Conservation (phyloP, 768 basidiomycete species). For the Sporobolomyces pararoseus region DNA sequence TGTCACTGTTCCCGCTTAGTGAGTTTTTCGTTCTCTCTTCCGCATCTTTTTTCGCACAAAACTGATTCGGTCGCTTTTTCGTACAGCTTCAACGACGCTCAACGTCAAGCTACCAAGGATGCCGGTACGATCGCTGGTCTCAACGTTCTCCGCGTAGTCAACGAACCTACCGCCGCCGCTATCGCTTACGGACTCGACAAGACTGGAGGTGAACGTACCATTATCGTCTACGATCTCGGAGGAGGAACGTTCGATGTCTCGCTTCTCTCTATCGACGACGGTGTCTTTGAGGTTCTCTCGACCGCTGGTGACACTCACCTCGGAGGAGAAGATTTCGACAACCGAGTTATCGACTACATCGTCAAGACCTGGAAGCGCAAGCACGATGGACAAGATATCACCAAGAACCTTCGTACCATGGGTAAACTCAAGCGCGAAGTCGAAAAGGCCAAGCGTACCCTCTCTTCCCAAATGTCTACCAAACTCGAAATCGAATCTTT, state of each 20-base stretch:
- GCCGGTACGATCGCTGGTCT: slow-evolving; percentile 93
- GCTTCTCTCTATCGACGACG: slow-evolving; percentile 87
- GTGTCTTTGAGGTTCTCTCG: slow-evolving; percentile 83
- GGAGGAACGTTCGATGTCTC: slow-evolving; percentile 99
- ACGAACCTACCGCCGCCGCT: slow-evolving; percentile 94
- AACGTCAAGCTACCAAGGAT: slow-evolving; percentile 98
- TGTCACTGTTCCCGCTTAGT: slow-evolving; percentile 93
- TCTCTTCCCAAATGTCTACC: slow-evolving; percentile 82
- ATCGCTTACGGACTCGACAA: slow-evolving; percentile 98
- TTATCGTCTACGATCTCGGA: slow-evolving; percentile 97
- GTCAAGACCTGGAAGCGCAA: slow-evolving; percentile 88
- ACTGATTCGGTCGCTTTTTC: background rate
- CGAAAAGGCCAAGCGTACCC: slow-evolving; percentile 90
- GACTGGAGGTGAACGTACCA: slow-evolving; percentile 78
- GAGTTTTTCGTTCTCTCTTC: slow-evolving; percentile 46
- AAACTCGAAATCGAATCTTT: slow-evolving; percentile 93
- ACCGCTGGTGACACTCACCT: slow-evolving; percentile 93
- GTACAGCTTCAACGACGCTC: slow-evolving; percentile 72
- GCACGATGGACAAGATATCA: slow-evolving; percentile 72
- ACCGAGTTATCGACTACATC: slow-evolving; percentile 84
- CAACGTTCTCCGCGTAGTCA: slow-evolving; percentile 92
- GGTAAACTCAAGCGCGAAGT: slow-evolving; percentile 90
- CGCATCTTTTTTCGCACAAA: background rate
- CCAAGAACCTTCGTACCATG: slow-evolving; percentile 72
- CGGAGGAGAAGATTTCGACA: slow-evolving; percentile 94